Conservation (phyloP, 768 basidiomycete genomes). For the Cystofilobasidium ferigula region DNA sequence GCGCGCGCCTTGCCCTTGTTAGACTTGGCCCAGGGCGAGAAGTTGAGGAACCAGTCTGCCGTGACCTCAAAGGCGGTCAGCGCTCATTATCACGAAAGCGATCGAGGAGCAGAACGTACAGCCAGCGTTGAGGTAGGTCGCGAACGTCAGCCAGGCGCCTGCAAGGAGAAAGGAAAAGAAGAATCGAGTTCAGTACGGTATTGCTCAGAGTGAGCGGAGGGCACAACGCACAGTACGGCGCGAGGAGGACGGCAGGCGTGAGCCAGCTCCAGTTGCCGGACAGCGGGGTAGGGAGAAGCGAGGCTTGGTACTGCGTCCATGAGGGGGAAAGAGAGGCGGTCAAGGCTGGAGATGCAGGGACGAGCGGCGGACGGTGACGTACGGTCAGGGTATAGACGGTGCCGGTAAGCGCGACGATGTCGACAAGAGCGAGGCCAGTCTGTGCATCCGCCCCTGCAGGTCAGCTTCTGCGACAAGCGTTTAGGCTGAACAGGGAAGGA, state of each 20-base stretch:
- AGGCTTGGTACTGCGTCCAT: background rate
- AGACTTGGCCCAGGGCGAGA: constrained; percentile 16
- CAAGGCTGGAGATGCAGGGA: constrained; percentile 8
- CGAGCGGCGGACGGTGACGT: constrained; percentile 25
- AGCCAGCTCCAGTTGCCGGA: background rate
- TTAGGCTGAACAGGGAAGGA: background rate
- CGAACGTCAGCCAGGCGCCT: constrained; percentile 31
- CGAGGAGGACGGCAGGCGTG: background rate
- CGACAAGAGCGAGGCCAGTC: constrained; percentile 49
- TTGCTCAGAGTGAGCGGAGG: background rate
- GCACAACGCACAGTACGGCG: constrained; percentile 40
- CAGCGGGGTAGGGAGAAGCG: background rate
- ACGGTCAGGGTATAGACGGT: constrained; percentile 55
- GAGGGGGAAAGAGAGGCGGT: background rate
- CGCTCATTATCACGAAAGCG: background rate
- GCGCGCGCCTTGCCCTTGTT: background rate
- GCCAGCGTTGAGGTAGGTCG: constrained; percentile 59
- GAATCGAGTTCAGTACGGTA: too few relatives aligned
- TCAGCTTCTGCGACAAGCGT: too few relatives aligned
- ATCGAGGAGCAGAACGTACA: constrained; percentile 26
- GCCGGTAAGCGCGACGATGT: constrained; percentile 47
- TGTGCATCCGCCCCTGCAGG: too few relatives aligned
- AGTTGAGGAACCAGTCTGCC: constrained; percentile 25
- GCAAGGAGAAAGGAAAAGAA: background rate
- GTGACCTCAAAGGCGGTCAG: background rate